A percentile compares a stretch with the other conserved stretches of the same genome.
phyloP scores from a whole-genome alignment of 345 rosid species.

The Ceriops decandra region DNA sequence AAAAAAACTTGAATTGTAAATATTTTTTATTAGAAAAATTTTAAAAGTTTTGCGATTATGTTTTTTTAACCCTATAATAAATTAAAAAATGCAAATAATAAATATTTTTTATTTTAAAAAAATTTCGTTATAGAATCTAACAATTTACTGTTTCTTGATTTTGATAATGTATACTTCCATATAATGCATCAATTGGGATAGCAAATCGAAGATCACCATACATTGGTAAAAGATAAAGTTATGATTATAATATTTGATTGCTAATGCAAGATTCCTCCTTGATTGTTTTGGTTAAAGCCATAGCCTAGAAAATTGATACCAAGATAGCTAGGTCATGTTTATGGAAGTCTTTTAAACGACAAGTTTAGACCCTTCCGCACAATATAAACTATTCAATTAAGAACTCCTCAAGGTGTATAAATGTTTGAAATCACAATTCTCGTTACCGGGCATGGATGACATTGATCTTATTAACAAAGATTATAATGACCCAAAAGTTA shows the following conservation, averaged over 20 bases:
- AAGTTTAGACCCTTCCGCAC: constrained; percentile 26
- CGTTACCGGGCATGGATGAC: constrained; percentile 37
- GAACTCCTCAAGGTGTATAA: constrained; percentile 19
- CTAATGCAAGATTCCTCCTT: constrained; percentile 34
- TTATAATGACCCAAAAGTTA: constrained; percentile 18
- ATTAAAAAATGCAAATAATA: too few relatives aligned
- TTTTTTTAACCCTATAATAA: too few relatives aligned
- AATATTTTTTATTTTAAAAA: too few relatives aligned
- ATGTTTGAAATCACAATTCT: constrained; percentile 23
- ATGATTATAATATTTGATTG: constrained; percentile 5
- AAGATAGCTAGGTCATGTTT: neutral
- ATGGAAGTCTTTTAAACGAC: constrained; percentile 8
- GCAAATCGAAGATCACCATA: neutral
- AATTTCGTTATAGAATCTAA: too few relatives aligned
- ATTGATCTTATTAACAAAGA: constrained; percentile 25
- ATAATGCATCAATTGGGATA: neutral
- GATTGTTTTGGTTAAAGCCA: constrained; percentile 12
- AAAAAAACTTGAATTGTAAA: too few relatives aligned
- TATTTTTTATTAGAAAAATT: too few relatives aligned
- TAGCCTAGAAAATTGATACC: constrained; percentile 19
- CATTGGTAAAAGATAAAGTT: neutral
- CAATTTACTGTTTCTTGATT: too few relatives aligned
- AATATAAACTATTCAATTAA: neutral
- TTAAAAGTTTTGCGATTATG: too few relatives aligned
- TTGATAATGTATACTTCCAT: too few relatives aligned